These are phyloP conservation scores for Aspergillus tamarii DNA, from an alignment of 2,329 filamentous ascomycete species.

Conservation along the genomic window DNA sequence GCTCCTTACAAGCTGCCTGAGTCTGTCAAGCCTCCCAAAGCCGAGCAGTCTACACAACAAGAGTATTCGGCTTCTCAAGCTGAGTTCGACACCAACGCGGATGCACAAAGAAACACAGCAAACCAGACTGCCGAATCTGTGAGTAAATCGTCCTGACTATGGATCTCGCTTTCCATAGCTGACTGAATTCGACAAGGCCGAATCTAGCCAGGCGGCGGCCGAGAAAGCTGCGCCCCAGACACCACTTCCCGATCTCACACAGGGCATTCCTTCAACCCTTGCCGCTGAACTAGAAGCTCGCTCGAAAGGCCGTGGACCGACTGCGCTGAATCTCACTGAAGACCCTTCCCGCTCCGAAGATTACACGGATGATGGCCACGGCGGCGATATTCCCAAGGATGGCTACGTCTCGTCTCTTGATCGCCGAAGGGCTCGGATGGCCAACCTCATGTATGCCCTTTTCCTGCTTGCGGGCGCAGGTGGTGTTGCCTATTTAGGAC, in stretches of 20 bases:
- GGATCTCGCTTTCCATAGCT: background rate
- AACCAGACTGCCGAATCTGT: conserved; percentile 32
- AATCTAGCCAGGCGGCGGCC: conserved; percentile 39
- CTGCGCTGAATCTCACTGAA: conserved; percentile 57
- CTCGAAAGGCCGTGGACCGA: conserved; percentile 39
- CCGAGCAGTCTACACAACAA: conserved; percentile 29
- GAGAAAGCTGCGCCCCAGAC: conserved; percentile 52
- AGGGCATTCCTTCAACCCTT: conserved; percentile 90
- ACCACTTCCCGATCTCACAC: conserved; percentile 86
- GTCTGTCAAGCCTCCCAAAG: conserved; percentile 32
- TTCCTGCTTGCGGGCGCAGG: conserved; percentile 61
- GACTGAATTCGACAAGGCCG: conserved; percentile 32
- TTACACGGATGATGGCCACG: conserved; percentile 53
- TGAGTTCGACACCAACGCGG: conserved; percentile 41
- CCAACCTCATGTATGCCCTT: conserved; percentile 72
- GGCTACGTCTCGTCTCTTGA: conserved; percentile 92
- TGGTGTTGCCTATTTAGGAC: conserved; percentile 74
- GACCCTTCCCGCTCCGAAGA: conserved; percentile 51
- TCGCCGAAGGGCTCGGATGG: conserved; percentile 73
- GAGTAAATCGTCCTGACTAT: conserved; percentile 20
- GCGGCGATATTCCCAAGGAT: conserved; percentile 69
- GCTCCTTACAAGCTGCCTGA: conserved; percentile 40
- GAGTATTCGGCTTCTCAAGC: conserved; percentile 40
- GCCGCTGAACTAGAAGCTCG: conserved; percentile 69
- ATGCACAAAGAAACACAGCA: conserved; percentile 35